Conservation (phyloP, 192 early-diverging fungal species). For the Podila clonocystis region DNA sequence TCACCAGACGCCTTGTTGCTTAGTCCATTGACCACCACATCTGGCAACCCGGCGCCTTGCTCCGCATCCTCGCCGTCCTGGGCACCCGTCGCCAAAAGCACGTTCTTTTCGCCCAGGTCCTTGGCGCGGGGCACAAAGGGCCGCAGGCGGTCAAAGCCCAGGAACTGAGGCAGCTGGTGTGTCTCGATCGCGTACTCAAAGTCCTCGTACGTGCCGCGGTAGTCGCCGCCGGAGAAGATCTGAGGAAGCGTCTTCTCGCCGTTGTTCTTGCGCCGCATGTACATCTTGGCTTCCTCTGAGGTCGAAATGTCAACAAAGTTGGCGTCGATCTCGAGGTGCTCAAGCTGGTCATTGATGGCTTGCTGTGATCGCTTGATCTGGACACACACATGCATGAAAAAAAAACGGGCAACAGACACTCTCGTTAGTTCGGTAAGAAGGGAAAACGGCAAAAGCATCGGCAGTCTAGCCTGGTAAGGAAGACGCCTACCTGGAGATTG, state of each 20-base stretch:
- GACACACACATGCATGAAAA: neutral
- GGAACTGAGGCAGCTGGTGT: slow-evolving; percentile 33
- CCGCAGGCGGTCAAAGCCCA: slow-evolving; percentile 32
- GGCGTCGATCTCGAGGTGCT: slow-evolving; percentile 50
- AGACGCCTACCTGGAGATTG: slow-evolving; percentile 42
- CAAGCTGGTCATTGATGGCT: slow-evolving; percentile 45
- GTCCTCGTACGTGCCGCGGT: slow-evolving; percentile 46
- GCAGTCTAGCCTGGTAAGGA: neutral
- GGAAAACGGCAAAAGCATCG: too few species aligned
- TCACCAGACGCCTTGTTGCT: neutral
- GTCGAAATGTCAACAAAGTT: slow-evolving; percentile 57
- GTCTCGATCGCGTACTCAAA: slow-evolving; percentile 48
- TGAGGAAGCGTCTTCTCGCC: slow-evolving; percentile 56
- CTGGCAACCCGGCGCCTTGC: slow-evolving; percentile 35
- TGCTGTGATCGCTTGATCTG: slow-evolving; percentile 60
- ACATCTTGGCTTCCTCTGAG: slow-evolving; percentile 48
- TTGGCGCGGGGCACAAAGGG: slow-evolving; percentile 26
- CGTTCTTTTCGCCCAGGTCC: neutral
- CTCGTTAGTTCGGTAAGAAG: too few species aligned
- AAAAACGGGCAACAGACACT: neutral
- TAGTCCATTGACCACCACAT: slow-evolving; percentile 30
- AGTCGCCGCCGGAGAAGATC: slow-evolving; percentile 60
- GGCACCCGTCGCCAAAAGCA: neutral
- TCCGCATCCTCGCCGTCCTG: slow-evolving; percentile 48
- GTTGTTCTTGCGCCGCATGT: slow-evolving; percentile 54